Evolutionary conservation across 768 basidiomycete genomes (phyloP), one percentile per base, ranked within the genome.

Genomic region (Psilocybe azurescens): DNA sequence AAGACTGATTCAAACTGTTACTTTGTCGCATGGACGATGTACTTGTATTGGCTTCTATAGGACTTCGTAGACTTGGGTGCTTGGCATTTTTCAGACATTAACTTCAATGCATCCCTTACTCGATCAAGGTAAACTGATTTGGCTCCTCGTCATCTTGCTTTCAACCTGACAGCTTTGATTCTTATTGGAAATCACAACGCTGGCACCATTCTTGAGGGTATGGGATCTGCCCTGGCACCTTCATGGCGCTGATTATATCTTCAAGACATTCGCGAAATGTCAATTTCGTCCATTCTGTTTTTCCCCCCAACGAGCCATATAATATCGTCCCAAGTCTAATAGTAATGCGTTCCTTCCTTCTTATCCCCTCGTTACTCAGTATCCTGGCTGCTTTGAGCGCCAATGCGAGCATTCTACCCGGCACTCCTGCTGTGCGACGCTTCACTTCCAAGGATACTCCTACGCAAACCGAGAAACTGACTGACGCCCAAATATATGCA

Each of bases 291-390:
- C 28, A 44, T n/a, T 57, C 56, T 57, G 20, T 47, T 24, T 57
- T 30, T 58, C 33, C 29, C 49, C 30, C 48, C 20, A 32, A n/a
- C 47, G 41, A 16, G n/a, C 33, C 32, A 16, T 32, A 33, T 16
- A 20, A 18, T 38, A n/a, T 46, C 36, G 16, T 29, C 29, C 32
- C n/a, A 46, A 7, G 32, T 44, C 39, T 58, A 29, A 32, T 38
- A 49, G 48, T 30, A 58, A 59, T 59, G 58, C 58, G 58, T 20
- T 41, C 33, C 28, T 59, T 46, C 51, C 24, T 53, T 24, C 20
- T 53, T 10, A 52, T 59, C n/a, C 24, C 51, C 38, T 44, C 58
- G 38, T 33, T 59, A 30, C 32, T 52, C 38, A 29, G 36, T n/a
- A 16, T 53, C 14, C 51, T 59, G 39, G 39, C 39, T 24, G 41